Conservation (phyloP, 805 yeast species). For the Aciculoconidium aculeatum region DNA sequence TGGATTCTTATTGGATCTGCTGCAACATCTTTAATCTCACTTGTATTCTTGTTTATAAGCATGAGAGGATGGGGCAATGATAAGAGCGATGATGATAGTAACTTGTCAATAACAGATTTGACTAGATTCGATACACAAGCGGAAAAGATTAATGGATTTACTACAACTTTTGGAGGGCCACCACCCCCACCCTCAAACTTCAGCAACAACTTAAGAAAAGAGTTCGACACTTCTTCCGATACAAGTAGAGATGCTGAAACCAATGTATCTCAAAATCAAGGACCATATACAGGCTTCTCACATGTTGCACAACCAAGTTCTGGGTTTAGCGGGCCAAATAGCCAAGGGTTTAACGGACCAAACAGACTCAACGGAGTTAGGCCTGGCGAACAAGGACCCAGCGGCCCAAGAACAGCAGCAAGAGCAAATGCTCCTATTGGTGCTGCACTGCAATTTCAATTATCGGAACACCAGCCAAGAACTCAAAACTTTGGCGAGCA, state of each 20-base stretch:
- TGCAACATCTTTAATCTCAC: conserved; percentile 44
- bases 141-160: conserved; percentile 5
- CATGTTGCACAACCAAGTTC: no score
- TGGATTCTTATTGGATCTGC: conserved; percentile 71
- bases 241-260: conserved; percentile 23
- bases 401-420: conserved; percentile 1
- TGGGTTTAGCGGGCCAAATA: conserved; percentile 1
- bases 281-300: no score
- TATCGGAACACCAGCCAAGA: conserved; percentile 5
- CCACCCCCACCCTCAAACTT: conserved; percentile 3
- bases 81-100: conserved; percentile 14
- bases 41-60: conserved; percentile 44
- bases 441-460: no score
- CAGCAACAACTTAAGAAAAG: conserved; percentile 3
- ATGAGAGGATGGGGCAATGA: conserved; percentile 15
- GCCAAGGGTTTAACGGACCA: no score
- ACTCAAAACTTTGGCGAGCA: conserved; percentile 7
- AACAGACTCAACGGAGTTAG: neutral
- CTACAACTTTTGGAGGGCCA: conserved; percentile 3
- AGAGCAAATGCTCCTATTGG: no score
- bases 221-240: no score
- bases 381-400: conserved; percentile 1
- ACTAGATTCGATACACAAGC: conserved; percentile 5
- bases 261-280: no score
- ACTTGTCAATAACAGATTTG: conserved; percentile 4